A percentile compares a stretch with the other conserved stretches of the same genome.
Evolutionary conservation across 2,329 filamentous ascomycete species (phyloP).

Genomic region (Parascedosporium putredinis): DNA sequence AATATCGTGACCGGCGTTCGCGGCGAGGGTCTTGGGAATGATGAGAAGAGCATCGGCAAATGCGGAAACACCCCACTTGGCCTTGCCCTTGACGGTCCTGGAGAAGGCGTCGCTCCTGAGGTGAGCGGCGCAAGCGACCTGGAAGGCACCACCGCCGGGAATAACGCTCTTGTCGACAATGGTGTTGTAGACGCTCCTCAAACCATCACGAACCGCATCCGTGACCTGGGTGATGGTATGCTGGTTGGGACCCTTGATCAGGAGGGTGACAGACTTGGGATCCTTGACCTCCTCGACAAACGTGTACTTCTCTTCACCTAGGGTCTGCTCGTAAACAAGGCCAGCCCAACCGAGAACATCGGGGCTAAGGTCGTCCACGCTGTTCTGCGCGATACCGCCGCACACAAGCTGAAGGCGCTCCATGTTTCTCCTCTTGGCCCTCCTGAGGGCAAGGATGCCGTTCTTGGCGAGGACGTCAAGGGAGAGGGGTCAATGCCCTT

Average conservation of each 20-base stretch:
- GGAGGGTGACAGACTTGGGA: constrained; percentile 89
- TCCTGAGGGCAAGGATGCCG: constrained; percentile 84
- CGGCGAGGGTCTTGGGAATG: constrained; percentile 94
- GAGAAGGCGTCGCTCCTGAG: constrained; percentile 77
- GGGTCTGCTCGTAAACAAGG: constrained; percentile 89
- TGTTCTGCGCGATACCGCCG: constrained; percentile 87
- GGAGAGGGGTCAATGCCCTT: constrained; percentile 95
- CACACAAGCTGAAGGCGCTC: constrained; percentile 92
- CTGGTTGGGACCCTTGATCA: constrained; percentile 95
- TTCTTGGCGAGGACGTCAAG: constrained; percentile 97
- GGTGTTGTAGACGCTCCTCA: constrained; percentile 97
- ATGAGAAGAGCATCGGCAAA: constrained; percentile 92
- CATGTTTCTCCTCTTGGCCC: constrained; percentile 98
- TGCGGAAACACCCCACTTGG: constrained; percentile 88
- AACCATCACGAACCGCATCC: constrained; percentile 87
- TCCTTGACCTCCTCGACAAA: constrained; percentile 99
- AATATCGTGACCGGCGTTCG: constrained; percentile 92
- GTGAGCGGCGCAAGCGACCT: constrained; percentile 82
- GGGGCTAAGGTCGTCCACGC: constrained; percentile 81
- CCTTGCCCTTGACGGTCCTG: constrained; percentile 93
- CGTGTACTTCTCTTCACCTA: constrained; percentile 98
- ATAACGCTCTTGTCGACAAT: constrained; percentile 97
- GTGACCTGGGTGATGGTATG: constrained; percentile 97
- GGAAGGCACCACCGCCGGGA: constrained; percentile 89
- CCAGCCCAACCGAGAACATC: constrained; percentile 93